These are phyloP conservation scores for Colletotrichum tofieldiae DNA, from an alignment of 2,329 filamentous ascomycete species.

Conservation along the genomic window DNA sequence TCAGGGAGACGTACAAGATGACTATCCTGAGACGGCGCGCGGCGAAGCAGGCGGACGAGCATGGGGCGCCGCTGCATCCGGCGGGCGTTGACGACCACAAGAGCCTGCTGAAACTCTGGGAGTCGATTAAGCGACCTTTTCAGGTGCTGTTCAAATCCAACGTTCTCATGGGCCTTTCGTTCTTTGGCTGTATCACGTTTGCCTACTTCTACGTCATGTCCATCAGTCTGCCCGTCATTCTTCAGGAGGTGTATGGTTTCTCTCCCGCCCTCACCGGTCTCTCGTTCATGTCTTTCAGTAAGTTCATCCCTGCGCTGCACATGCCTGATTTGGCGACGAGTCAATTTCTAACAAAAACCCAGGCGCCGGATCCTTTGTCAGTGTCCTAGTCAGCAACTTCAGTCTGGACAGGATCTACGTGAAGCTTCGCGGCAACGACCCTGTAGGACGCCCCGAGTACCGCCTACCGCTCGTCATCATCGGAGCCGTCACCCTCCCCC, in stretches of 20 bases:
- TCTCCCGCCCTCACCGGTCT: conserved; percentile 67
- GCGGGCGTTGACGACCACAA: conserved; percentile 44
- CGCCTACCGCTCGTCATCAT: conserved; percentile 68
- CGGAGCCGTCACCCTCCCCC: conserved; percentile 62
- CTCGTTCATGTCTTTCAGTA: conserved; percentile 70
- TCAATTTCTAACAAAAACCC: conserved; percentile 37
- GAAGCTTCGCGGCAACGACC: conserved; percentile 57
- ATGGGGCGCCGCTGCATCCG: conserved; percentile 43
- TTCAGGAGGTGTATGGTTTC: conserved; percentile 64
- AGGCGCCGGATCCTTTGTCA: conserved; percentile 65
- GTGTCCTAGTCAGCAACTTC: conserved; percentile 65
- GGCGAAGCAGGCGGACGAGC: conserved; percentile 50
- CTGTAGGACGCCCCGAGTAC: conserved; percentile 66
- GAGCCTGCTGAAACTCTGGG: conserved; percentile 52
- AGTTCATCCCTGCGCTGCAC: conserved; percentile 39
- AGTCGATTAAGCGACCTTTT: conserved; percentile 62
- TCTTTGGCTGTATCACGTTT: conserved; percentile 65
- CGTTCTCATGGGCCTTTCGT: conserved; percentile 65
- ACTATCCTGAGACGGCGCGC: conserved; percentile 65
- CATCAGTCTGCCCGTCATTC: conserved; percentile 67
- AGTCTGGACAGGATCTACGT: conserved; percentile 69
- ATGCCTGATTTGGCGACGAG: background rate
- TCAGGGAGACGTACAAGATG: conserved; percentile 74
- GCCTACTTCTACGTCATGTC: conserved; percentile 69
- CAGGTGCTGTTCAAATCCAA: conserved; percentile 64